Base-by-base conservation (phyloP, 805 yeast genomes). In the Peterozyma xylosa region DNA sequence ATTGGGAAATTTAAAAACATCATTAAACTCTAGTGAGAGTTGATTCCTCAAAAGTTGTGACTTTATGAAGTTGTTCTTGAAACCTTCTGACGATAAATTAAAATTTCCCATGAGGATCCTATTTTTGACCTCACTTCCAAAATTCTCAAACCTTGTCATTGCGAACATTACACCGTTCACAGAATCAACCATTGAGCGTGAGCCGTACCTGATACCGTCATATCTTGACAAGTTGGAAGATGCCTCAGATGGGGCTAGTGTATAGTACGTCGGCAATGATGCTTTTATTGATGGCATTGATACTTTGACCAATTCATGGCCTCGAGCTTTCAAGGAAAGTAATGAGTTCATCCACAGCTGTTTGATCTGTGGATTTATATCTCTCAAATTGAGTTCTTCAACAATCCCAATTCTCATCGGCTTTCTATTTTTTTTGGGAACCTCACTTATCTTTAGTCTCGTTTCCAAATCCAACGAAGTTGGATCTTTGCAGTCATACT, bases 171-270 rank as follows among this genome's bases (percentile, higher is more conserved):
- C 60, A 48, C 67, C 58, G 18, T 66, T 60, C 3, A 54, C 57
- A 16, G 56, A 55, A 33, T 63, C 73, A 3, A 58, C 18, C 38
- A 46, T 42, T 35, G 37, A 45, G 34, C 85, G 67, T 44, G 56
- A 62, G 0, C 98, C 98, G 57, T 82, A 93, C 45, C 97, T 69
- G 16, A 90, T 67, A 2, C 99, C 99, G 62, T 93, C 99, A 56
- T 74, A 93, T 30, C 97, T 70, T 1, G 96, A 76, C 40, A 93
- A 70, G 57, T 93, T 93, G 0, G 98, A 91, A 1, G 95, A 82
- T 0, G 97, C 98, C 56, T 93, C 99, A 0, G 96, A 85, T 0
- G 96, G 85, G 2, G 93, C 90, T 33, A 95, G 53, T 0, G 96
- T 85, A 58, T 86, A 91, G 61, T 93, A 93, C 0, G 88, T 76